phyloP scores from a whole-genome alignment of 495 filamentous ascomycete species.

The Pyronema domesticum region DNA sequence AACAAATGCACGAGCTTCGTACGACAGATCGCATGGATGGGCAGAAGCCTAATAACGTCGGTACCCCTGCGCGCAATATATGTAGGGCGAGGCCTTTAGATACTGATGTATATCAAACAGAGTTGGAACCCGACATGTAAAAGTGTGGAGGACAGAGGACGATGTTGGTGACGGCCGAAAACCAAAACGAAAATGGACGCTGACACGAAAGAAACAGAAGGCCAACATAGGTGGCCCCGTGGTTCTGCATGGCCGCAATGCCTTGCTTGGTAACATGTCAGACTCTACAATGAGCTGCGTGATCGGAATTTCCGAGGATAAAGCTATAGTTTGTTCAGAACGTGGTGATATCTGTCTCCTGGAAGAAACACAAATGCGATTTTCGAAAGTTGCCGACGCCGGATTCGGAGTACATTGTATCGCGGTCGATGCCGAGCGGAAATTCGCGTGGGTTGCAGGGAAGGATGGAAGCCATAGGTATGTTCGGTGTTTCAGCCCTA shows the following conservation, averaged over 20 bases:
- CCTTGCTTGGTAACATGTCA: conserved; percentile 56
- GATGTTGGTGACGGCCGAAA: conserved; percentile 26
- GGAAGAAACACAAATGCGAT: conserved; percentile 52
- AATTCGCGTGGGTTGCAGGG: conserved; percentile 40
- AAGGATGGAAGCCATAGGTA: conserved; percentile 23
- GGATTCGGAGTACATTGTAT: conserved; percentile 48
- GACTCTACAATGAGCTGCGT: conserved; percentile 70
- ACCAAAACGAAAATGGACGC: conserved; percentile 28
- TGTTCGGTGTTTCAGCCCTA: neutral
- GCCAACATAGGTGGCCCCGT: conserved; percentile 33
- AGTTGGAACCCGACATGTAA: conserved; percentile 76
- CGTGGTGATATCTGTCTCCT: conserved; percentile 59
- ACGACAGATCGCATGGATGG: conserved; percentile 77
- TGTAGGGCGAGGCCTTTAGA: neutral
- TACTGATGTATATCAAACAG: conserved; percentile 26
- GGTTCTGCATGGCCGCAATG: conserved; percentile 45
- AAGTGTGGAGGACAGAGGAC: conserved; percentile 76
- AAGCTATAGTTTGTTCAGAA: conserved; percentile 54
- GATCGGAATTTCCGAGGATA: conserved; percentile 50
- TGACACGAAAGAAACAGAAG: conserved; percentile 24
- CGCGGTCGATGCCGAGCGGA: conserved; percentile 35
- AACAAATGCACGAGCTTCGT: conserved; percentile 83
- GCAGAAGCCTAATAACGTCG: conserved; percentile 46
- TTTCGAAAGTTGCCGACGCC: conserved; percentile 43
- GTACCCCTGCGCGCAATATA: conserved; percentile 16